Evolutionary conservation across 768 basidiomycete genomes (phyloP).

Genomic region (Rhodosporidiobolus odoratus): DNA sequence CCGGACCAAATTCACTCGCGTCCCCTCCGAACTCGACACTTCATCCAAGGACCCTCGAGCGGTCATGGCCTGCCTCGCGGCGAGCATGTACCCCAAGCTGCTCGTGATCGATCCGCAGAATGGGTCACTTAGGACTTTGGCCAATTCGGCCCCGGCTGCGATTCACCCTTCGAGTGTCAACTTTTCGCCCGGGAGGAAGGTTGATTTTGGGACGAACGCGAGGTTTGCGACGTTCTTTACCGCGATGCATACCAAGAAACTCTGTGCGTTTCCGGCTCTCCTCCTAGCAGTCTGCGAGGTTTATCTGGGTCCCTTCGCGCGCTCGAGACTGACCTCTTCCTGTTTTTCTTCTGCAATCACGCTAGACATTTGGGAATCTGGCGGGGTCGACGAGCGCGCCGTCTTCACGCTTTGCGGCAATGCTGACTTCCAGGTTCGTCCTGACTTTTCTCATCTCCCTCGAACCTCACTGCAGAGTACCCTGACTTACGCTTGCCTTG

Average conservation of each 20-base stretch:
- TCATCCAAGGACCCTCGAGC: conserved; percentile 63
- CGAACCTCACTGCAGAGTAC: too few species aligned
- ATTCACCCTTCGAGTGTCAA: conserved; percentile 94
- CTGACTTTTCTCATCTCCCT: conserved; percentile 1
- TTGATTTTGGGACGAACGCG: conserved; percentile 63
- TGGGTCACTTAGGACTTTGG: conserved; percentile 68
- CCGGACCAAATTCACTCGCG: conserved; percentile 65
- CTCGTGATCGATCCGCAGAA: conserved; percentile 60
- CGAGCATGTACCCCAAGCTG: conserved; percentile 87
- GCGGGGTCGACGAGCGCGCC: conserved; percentile 76
- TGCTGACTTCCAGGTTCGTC: conserved; percentile 62
- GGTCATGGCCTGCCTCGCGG: conserved; percentile 72
- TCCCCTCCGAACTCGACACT: conserved; percentile 66
- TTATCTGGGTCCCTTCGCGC: too few species aligned
- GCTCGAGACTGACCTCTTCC: not conserved
- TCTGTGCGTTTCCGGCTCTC: conserved; percentile 65
- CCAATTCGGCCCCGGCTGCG: conserved; percentile 68
- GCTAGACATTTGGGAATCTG: conserved; percentile 73
- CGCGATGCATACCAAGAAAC: conserved; percentile 80
- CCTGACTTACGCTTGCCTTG: too few species aligned
- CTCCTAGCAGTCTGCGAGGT: too few species aligned
- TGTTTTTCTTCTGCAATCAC: too few species aligned
- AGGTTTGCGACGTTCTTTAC: conserved; percentile 47
- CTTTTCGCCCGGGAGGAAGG: conserved; percentile 57
- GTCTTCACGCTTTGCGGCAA: conserved; percentile 83